Evolutionary conservation across 139 green algal genomes (phyloP).

Genomic region (Edaphochlamys debaryana): DNA sequence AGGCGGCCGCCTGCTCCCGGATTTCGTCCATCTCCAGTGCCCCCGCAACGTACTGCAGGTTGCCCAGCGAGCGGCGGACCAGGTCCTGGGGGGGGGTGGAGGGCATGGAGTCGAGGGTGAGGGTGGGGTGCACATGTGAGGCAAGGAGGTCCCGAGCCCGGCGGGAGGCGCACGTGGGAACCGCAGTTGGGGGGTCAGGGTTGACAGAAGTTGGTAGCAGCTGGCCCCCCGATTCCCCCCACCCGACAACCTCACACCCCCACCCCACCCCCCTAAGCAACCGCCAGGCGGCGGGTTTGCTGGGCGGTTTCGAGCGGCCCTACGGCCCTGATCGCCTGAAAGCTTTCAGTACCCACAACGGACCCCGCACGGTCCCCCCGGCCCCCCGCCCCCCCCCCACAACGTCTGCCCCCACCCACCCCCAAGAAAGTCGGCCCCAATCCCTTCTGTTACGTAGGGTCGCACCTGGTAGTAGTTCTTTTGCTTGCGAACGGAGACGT

Average conservation of each 20-base stretch:
- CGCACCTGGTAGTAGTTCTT: conserved; percentile 60
- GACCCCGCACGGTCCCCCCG: neutral
- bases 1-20: conserved; percentile 10
- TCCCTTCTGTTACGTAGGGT: too few species aligned
- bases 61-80: conserved; percentile 55
- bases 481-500: conserved; percentile 48
- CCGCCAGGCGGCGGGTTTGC: too few species aligned
- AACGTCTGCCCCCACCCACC: neutral
- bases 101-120: neutral
- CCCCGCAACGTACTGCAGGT: conserved; percentile 9
- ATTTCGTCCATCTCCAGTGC: conserved; percentile 37
- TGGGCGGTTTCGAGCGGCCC: too few species aligned
- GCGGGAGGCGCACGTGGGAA: neutral
- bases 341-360: neutral
- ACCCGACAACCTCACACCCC: too few species aligned
- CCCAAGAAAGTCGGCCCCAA: too few species aligned
- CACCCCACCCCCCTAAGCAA: neutral
- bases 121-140: neutral
- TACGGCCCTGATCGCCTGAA: too few species aligned
- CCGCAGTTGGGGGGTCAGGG: too few species aligned
- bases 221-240: too few species aligned
- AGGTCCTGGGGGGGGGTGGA: conserved; percentile 26
- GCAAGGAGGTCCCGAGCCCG: too few species aligned
- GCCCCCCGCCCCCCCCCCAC: neutral
- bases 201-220: too few species aligned